A percentile compares a stretch with the other conserved stretches of the same genome.
Evolutionary conservation across 148 eudicot genomes (phyloP).

Genomic region (Vaccinium corymbosum): DNA sequence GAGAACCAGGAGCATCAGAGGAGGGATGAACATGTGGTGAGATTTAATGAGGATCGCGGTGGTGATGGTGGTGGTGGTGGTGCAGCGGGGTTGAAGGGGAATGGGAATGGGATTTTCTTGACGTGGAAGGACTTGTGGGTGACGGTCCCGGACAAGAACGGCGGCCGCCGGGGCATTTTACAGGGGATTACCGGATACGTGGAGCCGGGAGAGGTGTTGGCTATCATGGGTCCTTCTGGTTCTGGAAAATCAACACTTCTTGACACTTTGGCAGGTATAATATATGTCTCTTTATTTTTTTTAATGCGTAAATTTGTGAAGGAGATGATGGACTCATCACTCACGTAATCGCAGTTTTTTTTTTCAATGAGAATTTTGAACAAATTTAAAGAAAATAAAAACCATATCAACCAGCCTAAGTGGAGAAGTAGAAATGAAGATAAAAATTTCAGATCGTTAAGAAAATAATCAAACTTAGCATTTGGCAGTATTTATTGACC

Average conservation of each 20-base stretch:
- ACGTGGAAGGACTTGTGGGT: slow-evolving; percentile 54
- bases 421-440: too few species aligned
- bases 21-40: background rate
- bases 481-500: too few species aligned
- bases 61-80: background rate
- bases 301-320: too few species aligned
- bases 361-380: too few species aligned
- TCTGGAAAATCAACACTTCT: slow-evolving; percentile 57
- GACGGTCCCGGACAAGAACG: slow-evolving; percentile 23
- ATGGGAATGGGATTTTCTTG: slow-evolving; percentile 18
- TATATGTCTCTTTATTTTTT: too few species aligned
- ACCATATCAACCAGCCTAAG: too few species aligned
- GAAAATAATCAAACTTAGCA: too few species aligned
- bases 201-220: slow-evolving; percentile 42
- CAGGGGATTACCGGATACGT: slow-evolving; percentile 40
- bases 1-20: background rate
- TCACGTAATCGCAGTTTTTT: too few species aligned
- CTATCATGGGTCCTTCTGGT: slow-evolving; percentile 66
- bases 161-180: slow-evolving; percentile 26
- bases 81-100: background rate
- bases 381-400: too few species aligned
- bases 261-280: slow-evolving; percentile 45
- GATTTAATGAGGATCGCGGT: background rate
- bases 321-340: too few species aligned
- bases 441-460: too few species aligned